phyloP scores from a whole-genome alignment of 768 basidiomycete genomes.

The Suillus subluteus region DNA sequence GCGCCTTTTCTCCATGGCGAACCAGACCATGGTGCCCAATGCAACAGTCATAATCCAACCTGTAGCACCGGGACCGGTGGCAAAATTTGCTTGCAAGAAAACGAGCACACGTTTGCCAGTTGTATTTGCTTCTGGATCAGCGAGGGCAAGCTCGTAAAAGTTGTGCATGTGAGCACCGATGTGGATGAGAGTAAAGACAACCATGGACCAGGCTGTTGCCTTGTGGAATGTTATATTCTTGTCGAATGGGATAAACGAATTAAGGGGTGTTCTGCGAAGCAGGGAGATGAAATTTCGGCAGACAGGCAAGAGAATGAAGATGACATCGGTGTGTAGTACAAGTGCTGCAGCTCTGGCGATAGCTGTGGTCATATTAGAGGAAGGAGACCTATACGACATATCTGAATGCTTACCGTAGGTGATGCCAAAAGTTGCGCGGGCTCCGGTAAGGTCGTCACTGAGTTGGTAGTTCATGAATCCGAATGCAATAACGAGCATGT shows the following conservation, averaged over 20 bases:
- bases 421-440: conserved; percentile 71
- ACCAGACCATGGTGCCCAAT: conserved; percentile 83
- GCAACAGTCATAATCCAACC: conserved; percentile 87
- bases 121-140: conserved; percentile 55
- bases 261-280: conserved; percentile 83
- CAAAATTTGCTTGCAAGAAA: conserved; percentile 82
- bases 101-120: conserved; percentile 58
- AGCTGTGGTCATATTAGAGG: conserved; percentile 44
- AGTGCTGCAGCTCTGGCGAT: conserved; percentile 90
- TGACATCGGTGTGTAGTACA: conserved; percentile 87
- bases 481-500: conserved; percentile 74
- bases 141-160: conserved; percentile 67
- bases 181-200: conserved; percentile 76
- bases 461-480: conserved; percentile 78
- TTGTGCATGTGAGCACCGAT: conserved; percentile 87
- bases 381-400: neutral
- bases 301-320: conserved; percentile 92
- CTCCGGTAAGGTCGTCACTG: conserved; percentile 75
- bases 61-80: conserved; percentile 79
- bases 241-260: conserved; percentile 89
- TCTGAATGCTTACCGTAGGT: conserved; percentile 65
- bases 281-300: conserved; percentile 95
- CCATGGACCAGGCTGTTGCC: conserved; percentile 89
- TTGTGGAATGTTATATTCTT: conserved; percentile 92
- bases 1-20: conserved; percentile 79